These are phyloP conservation scores for Volutella citrinella DNA, from an alignment of 2,329 filamentous ascomycete genomes.

Conservation along the genomic window DNA sequence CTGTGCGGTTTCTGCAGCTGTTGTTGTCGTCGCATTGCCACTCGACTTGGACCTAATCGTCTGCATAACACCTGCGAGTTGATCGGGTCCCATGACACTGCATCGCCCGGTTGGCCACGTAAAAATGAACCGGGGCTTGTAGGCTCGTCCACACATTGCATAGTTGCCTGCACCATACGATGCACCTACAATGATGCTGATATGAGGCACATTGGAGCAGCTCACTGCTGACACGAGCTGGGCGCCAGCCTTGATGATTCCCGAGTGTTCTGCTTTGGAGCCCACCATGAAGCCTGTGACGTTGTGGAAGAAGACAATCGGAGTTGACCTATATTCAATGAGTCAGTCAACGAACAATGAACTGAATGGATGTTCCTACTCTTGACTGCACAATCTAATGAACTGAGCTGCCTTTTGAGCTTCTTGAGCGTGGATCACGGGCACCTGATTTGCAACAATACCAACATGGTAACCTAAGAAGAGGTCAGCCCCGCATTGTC, in stretches of 20 bases:
- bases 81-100: constrained; percentile 23
- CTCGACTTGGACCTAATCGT: constrained; percentile 6
- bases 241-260: constrained; percentile 42
- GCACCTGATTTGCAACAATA: constrained; percentile 39
- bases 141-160: constrained; percentile 42
- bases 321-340: constrained; percentile 27
- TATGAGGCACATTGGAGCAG: constrained; percentile 41
- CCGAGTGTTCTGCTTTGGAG: constrained; percentile 39
- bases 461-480: constrained; percentile 32
- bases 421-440: constrained; percentile 38
- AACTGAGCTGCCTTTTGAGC: constrained; percentile 40
- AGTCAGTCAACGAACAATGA: not conserved
- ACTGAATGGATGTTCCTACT: constrained; percentile 21
- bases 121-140: constrained; percentile 38
- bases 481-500: not conserved
- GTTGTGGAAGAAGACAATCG: constrained; percentile 45
- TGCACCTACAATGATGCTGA: constrained; percentile 41
- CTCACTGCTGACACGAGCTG: constrained; percentile 43
- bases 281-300: constrained; percentile 49
- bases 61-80: constrained; percentile 23
- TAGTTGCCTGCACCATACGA: constrained; percentile 46
- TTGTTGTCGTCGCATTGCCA: constrained; percentile 2
- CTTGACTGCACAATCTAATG: constrained; percentile 41
- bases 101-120: constrained; percentile 20
- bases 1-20: constrained; percentile 1